These are phyloP conservation scores for Spathaspora passalidarum DNA, from an alignment of 805 yeast species.

Conservation along the genomic window DNA sequence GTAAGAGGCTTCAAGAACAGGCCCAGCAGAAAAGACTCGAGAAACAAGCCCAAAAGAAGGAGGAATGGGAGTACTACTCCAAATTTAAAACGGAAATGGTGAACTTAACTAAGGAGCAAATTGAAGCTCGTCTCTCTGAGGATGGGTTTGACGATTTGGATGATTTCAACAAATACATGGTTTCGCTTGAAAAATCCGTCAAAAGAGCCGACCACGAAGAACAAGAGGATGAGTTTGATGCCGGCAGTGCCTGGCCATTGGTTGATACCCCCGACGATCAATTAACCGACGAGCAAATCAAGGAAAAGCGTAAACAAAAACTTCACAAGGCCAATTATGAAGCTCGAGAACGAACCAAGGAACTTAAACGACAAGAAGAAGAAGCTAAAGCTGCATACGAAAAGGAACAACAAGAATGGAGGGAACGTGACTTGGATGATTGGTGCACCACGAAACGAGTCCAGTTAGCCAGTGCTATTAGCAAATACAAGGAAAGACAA, in stretches of 20 bases:
- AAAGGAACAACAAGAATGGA: constrained; percentile 70
- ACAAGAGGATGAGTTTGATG: constrained; percentile 35
- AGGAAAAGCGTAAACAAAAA: constrained; percentile 82
- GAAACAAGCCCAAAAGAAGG: constrained; percentile 74
- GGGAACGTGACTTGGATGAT: constrained; percentile 65
- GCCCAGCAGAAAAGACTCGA: constrained; percentile 83
- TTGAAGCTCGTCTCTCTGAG: constrained; percentile 52
- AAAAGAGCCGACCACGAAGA: constrained; percentile 60
- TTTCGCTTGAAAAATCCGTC: constrained; percentile 63
- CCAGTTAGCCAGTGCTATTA: constrained; percentile 57
- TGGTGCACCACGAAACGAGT: constrained; percentile 77
- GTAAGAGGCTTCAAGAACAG: constrained; percentile 86
- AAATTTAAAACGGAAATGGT: constrained; percentile 52
- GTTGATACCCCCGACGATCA: constrained; percentile 84
- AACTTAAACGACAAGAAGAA: constrained; percentile 68
- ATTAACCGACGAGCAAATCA: constrained; percentile 71
- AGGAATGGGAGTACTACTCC: constrained; percentile 71
- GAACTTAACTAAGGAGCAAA: constrained; percentile 49
- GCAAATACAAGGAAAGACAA: constrained; percentile 60
- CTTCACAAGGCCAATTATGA: constrained; percentile 84
- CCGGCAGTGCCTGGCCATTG: constrained; percentile 63
- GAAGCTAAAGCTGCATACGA: constrained; percentile 58
- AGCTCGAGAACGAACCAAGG: constrained; percentile 79
- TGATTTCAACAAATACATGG: constrained; percentile 66
- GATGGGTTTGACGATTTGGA: constrained; percentile 78